A percentile compares a stretch with the other conserved stretches of the same genome.
Evolutionary conservation across 768 basidiomycete species (phyloP).

Genomic region (Naganishia vaughanmartiniae): DNA sequence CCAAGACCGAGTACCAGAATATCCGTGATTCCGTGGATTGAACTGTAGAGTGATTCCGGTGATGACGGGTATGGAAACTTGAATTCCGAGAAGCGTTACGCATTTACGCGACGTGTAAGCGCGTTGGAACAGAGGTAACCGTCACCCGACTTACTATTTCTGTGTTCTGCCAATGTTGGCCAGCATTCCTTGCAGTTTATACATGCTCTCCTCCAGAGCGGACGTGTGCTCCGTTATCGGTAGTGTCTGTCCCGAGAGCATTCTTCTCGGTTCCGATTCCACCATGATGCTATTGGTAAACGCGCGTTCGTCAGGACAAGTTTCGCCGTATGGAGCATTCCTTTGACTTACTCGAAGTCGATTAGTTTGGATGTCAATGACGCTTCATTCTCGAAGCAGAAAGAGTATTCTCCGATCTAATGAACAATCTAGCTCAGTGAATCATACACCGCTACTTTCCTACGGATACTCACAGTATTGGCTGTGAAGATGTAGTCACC

Average conservation of each 20-base stretch:
- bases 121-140: not conserved
- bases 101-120: not conserved
- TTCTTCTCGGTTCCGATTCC: slow-evolving; percentile 89
- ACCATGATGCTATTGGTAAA: slow-evolving; percentile 88
- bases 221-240: slow-evolving; percentile 83
- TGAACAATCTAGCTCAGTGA: not conserved
- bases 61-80: slow-evolving; percentile 92
- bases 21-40: slow-evolving; percentile 84
- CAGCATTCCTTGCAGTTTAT: slow-evolving; percentile 80
- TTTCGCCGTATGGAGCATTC: not conserved
- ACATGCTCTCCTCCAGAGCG: slow-evolving; percentile 91
- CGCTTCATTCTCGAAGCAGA: slow-evolving; percentile 99
- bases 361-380: slow-evolving; percentile 84
- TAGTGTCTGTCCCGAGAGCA: slow-evolving; percentile 80
- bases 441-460: not conserved
- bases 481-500: slow-evolving; percentile 98
- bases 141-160: slow-evolving; percentile 69
- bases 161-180: slow-evolving; percentile 88
- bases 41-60: slow-evolving; percentile 87
- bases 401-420: slow-evolving; percentile 60
- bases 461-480: slow-evolving; percentile 57
- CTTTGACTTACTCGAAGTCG: slow-evolving; percentile 56
- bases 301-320: not conserved
- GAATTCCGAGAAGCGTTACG: not conserved
- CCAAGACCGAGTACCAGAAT: slow-evolving; percentile 89